A percentile compares a stretch with the other conserved stretches of the same genome.
Conservation (phyloP, 257 asterid genomes). For the Salvia rosmarinus region DNA sequence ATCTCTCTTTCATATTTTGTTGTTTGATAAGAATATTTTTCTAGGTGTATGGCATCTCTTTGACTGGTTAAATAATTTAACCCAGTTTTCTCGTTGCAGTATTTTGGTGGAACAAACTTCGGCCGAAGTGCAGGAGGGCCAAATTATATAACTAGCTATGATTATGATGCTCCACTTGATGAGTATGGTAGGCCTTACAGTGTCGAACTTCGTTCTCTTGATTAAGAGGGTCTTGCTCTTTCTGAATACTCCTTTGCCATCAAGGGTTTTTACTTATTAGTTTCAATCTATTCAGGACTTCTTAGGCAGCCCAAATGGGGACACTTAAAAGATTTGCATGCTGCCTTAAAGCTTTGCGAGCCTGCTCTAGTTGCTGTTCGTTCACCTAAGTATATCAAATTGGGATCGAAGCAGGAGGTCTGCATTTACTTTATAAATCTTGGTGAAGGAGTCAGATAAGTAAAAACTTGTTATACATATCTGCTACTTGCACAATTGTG, state of each 20-base stretch:
- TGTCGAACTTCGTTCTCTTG: constrained; percentile 14
- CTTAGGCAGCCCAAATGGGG: constrained; percentile 96
- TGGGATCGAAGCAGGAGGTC: constrained; percentile 94
- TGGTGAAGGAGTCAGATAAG: not conserved
- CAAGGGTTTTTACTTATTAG: constrained; percentile 19
- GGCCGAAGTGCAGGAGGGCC: constrained; percentile 98
- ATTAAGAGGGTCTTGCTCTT: constrained; percentile 19
- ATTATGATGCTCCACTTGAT: constrained; percentile 94
- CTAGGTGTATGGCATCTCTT: constrained; percentile 19
- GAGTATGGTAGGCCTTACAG: constrained; percentile 72
- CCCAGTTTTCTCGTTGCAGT: constrained; percentile 59
- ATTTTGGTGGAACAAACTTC: constrained; percentile 96
- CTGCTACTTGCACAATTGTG: too few relatives aligned
- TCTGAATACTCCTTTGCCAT: constrained; percentile 14
- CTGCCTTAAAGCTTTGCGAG: constrained; percentile 92
- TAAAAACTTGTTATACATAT: not conserved
- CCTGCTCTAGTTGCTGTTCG: constrained; percentile 77
- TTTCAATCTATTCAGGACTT: constrained; percentile 58
- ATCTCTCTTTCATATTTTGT: not conserved
- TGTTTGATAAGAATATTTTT: constrained; percentile 1
- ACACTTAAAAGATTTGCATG: constrained; percentile 88
- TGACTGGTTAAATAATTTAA: constrained; percentile 29
- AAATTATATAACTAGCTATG: constrained; percentile 85
- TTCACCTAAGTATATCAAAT: constrained; percentile 74
- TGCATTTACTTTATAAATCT: constrained; percentile 29